Percentiles rank a stretch among this genome's conserved stretches.
Evolutionary conservation across 2,329 filamentous ascomycete genomes (phyloP).

Genomic region (Ceratocystis harringtonii): DNA sequence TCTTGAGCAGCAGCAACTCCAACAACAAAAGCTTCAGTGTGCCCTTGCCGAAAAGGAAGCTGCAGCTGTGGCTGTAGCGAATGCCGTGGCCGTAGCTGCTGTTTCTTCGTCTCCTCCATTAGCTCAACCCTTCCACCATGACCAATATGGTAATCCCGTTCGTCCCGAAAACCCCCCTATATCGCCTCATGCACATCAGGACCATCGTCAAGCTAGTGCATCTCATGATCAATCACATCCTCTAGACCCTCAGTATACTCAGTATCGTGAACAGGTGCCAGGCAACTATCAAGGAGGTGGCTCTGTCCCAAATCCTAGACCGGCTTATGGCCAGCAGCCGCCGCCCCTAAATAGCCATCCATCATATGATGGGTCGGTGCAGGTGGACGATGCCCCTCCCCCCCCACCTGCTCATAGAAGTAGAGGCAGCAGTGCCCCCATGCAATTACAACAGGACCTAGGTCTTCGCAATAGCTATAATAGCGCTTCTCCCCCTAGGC

Average conservation of each 20-base stretch:
- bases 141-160: background rate
- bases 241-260: background rate
- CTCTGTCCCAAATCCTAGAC: background rate
- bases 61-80: conserved; percentile 25
- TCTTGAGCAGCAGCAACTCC: conserved; percentile 26
- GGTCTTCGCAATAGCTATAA: conserved; percentile 26
- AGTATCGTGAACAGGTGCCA: background rate
- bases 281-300: background rate
- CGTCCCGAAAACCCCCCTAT: background rate
- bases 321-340: conserved; percentile 4
- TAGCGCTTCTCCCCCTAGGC: conserved; percentile 27
- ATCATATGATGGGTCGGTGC: conserved; percentile 40
- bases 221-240: background rate
- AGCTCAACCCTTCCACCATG: background rate
- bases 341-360: conserved; percentile 27
- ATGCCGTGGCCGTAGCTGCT: conserved; percentile 24
- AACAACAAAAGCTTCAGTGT: conserved; percentile 25
- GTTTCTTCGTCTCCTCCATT: conserved; percentile 21
- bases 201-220: background rate
- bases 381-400: conserved; percentile 32
- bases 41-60: conserved; percentile 19
- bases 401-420: conserved; percentile 42
- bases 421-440: conserved; percentile 15
- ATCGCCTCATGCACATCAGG: background rate
- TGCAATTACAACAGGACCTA: conserved; percentile 1